These are phyloP conservation scores for Didymella sp. DNA, from an alignment of 2,329 filamentous ascomycete species.

Conservation along the genomic window DNA sequence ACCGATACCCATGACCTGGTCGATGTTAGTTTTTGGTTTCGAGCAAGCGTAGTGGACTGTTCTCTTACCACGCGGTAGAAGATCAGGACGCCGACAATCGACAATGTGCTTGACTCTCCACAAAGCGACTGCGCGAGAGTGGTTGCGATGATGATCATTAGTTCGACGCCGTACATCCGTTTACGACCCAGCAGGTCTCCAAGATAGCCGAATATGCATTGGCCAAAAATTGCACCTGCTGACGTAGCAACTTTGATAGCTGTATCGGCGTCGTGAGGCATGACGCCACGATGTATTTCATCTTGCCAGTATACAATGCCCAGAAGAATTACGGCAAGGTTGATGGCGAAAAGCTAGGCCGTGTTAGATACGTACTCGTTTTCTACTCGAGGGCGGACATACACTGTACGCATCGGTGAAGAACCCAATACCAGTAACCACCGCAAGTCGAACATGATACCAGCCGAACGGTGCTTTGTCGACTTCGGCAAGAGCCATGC, in stretches of 20 bases:
- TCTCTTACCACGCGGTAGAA: constrained; percentile 46
- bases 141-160: constrained; percentile 51
- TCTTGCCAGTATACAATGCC: constrained; percentile 76
- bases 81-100: constrained; percentile 49
- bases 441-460: constrained; percentile 79
- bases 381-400: constrained; percentile 2
- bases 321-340: constrained; percentile 66
- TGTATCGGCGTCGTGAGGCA: constrained; percentile 73
- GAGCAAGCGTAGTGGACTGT: neutral
- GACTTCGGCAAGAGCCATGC: constrained; percentile 47
- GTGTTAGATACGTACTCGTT: constrained; percentile 10
- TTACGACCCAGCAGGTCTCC: constrained; percentile 81
- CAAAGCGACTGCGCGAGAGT: constrained; percentile 51
- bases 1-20: constrained; percentile 48
- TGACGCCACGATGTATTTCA: constrained; percentile 53
- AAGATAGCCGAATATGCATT: constrained; percentile 72
- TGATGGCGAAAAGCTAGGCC: constrained; percentile 64
- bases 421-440: constrained; percentile 85
- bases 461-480: constrained; percentile 48
- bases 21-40: neutral
- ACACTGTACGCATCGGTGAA: constrained; percentile 79
- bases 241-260: constrained; percentile 87
- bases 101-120: constrained; percentile 44
- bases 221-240: constrained; percentile 81
- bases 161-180: constrained; percentile 74